phyloP scores from a whole-genome alignment of 1,284 basidiomycete species.

The Fomitopsis betulina region DNA sequence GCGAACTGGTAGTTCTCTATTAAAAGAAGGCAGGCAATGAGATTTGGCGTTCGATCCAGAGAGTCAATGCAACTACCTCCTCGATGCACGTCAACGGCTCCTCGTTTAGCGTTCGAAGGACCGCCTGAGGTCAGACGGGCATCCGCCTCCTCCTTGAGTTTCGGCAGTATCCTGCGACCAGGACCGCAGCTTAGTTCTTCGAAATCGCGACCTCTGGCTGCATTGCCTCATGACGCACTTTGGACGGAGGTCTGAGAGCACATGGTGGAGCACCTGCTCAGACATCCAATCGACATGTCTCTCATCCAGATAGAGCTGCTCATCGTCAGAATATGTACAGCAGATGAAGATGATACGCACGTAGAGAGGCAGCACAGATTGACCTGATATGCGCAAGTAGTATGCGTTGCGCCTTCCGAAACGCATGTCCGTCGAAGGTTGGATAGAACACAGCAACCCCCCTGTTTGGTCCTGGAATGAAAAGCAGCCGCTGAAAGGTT shows the following conservation, averaged over 20 bases:
- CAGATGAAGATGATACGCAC: slow-evolving; percentile 34
- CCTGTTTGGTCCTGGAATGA: too few relatives aligned
- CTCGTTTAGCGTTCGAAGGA: slow-evolving; percentile 46
- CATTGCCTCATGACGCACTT: slow-evolving; percentile 37
- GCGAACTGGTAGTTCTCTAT: slow-evolving; percentile 76
- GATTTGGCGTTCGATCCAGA: not conserved
- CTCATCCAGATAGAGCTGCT: slow-evolving; percentile 71
- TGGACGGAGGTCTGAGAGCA: slow-evolving; percentile 66
- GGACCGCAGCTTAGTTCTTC: not conserved
- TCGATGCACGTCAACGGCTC: slow-evolving; percentile 65
- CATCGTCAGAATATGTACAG: not conserved
- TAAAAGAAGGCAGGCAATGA: too few relatives aligned
- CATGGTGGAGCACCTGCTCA: slow-evolving; percentile 62
- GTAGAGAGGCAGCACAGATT: slow-evolving; percentile 64
- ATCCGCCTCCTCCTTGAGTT: slow-evolving; percentile 57
- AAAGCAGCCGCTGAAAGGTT: not conserved
- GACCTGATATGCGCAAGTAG: slow-evolving; percentile 65
- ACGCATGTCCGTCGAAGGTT: slow-evolving; percentile 11
- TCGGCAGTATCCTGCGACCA: slow-evolving; percentile 52
- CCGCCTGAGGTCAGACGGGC: slow-evolving; percentile 34
- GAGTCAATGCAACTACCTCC: slow-evolving; percentile 46
- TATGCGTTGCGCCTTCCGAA: slow-evolving; percentile 61
- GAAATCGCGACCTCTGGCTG: not conserved
- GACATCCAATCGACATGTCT: slow-evolving; percentile 80
- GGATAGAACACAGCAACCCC: too few relatives aligned